Evolutionary conservation across 345 rosid genomes (phyloP).

Genomic region (Cardamine resedifolia): DNA sequence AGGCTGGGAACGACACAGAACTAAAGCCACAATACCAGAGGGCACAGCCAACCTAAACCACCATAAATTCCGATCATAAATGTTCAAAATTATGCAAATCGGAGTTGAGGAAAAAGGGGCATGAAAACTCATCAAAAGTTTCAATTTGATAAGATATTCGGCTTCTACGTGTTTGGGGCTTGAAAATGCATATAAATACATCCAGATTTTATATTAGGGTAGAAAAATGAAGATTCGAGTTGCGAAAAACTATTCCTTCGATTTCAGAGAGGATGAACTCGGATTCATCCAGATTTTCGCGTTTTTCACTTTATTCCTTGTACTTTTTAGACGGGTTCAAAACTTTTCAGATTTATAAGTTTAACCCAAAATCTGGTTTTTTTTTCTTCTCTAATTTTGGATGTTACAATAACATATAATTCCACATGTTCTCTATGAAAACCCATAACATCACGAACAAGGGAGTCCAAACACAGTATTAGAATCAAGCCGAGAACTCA

Average conservation of each 20-base stretch:
- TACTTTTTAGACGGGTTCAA: too few species aligned
- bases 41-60: neutral
- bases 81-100: neutral
- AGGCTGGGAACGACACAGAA: neutral
- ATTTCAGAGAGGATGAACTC: too few species aligned
- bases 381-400: too few species aligned
- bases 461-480: neutral
- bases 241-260: neutral
- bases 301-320: too few species aligned
- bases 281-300: too few species aligned
- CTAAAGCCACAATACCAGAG: neutral
- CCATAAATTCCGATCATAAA: neutral
- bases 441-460: too few species aligned
- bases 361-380: too few species aligned
- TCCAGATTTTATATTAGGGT: neutral
- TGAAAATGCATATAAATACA: neutral
- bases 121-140: neutral
- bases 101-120: neutral
- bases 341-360: too few species aligned
- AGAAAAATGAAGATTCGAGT: neutral
- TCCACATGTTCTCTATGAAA: too few species aligned
- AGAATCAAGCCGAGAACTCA: neutral
- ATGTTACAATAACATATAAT: too few species aligned
- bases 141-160: neutral
- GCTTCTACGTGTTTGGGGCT: neutral